These are phyloP conservation scores for Coriaria nepalensis DNA, from an alignment of 306 rosid species.

Conservation along the genomic window DNA sequence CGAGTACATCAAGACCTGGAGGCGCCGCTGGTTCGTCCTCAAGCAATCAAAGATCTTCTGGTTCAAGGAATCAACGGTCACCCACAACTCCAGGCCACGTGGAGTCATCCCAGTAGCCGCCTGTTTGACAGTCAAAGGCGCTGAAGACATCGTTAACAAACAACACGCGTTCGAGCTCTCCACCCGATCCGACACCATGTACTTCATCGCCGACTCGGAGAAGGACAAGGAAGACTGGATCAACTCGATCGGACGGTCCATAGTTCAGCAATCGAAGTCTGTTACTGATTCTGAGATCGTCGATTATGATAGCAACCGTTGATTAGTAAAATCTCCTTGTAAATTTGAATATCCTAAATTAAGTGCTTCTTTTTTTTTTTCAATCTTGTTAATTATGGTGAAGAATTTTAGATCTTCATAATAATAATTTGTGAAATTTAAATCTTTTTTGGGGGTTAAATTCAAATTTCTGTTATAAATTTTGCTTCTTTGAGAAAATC, in stretches of 20 bases:
- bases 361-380: no score
- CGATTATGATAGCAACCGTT: conserved; percentile 40
- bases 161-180: conserved; percentile 64
- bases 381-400: no score
- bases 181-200: conserved; percentile 37
- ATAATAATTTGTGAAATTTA: no score
- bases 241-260: conserved; percentile 44
- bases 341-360: no score
- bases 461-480: no score
- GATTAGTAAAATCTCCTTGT: conserved; percentile 1
- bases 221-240: conserved; percentile 50
- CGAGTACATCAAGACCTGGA: conserved; percentile 59
- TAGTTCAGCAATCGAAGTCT: conserved; percentile 50
- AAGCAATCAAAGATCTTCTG: conserved; percentile 50
- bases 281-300: conserved; percentile 45
- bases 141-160: conserved; percentile 51
- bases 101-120: conserved; percentile 47
- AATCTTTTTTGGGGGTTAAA: no score
- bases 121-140: conserved; percentile 61
- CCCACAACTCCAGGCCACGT: conserved; percentile 34
- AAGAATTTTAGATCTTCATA: no score
- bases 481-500: no score
- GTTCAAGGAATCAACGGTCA: conserved; percentile 36
- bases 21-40: conserved; percentile 69
- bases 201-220: conserved; percentile 48